Base-by-base conservation (phyloP, 768 basidiomycete species). In the Asterophora lycoperdoides region DNA sequence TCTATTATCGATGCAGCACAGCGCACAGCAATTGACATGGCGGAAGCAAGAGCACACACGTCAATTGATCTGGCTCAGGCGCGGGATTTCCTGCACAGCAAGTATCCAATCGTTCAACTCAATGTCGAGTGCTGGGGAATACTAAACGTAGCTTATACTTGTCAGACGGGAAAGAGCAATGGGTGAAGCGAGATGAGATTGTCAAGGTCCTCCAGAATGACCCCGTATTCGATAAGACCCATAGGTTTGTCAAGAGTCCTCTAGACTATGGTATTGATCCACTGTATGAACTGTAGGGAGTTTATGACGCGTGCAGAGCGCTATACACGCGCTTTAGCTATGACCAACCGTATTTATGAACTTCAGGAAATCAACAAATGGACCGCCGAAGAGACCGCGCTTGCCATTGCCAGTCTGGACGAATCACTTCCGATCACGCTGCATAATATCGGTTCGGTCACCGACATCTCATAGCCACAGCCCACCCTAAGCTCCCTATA, bases 271-370 rank as follows among this genome's bases (percentile, higher is more conserved):
- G 4, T 33, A 29, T 19, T 30, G 15, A 46, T 18, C 41, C 18
- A 44, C 41, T 44, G 17, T 23, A n/a, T 40, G 11, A 54, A 46
- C 26, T 34, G 5, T 42, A 84, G 84, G 46, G 69, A 77, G 3
- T 85, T 81, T 57, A 68, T 83, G 60, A 72, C 74, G 11, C 75
- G 84, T 46, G 72, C 73, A 0, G 80, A 88, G 44, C 68, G 71
- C 9, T 83, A 83, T 55, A 67, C 74, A 15, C 76, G 77, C 3
- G 83, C 74, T 0, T 65, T 85, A 10, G 63, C 67, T 0, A 74
- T 84, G 59, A 76, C 71, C 1, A 80, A 78, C 45, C 72, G 81
- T 14, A 55, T 88, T 8, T 74, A 71, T 42, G 85, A 86, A 57
- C 63, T 89, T n/a, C 69, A 74, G 52, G 72, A 79, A 44, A 52